Evolutionary conservation across 768 basidiomycete species (phyloP).

Genomic region (Pisolithus marmoratus): DNA sequence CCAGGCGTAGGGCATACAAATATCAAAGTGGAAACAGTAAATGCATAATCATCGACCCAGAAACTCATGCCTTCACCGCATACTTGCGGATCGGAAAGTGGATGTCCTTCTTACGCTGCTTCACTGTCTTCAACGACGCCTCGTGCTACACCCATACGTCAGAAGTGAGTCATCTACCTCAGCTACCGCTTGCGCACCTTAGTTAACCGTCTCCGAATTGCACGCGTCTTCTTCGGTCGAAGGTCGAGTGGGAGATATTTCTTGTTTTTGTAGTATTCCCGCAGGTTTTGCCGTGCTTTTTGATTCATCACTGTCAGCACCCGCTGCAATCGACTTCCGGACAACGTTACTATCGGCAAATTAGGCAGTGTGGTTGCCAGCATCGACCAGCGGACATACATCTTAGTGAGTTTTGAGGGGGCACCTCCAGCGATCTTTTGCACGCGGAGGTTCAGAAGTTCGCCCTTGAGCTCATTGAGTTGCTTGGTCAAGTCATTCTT

Average conservation of each 20-base stretch:
- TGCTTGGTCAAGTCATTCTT: conserved; percentile 97
- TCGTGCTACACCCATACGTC: conserved; percentile 56
- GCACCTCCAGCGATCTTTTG: conserved; percentile 98
- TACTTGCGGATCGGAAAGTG: conserved; percentile 95
- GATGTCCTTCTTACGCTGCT: conserved; percentile 89
- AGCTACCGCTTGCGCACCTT: conserved; percentile 47
- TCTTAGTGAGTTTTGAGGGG: conserved; percentile 93
- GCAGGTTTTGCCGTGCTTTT: conserved; percentile 93
- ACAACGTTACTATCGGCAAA: conserved; percentile 68
- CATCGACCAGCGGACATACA: conserved; percentile 48
- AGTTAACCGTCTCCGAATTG: conserved; percentile 92
- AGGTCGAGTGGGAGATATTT: conserved; percentile 97
- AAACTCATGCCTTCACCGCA: conserved; percentile 83
- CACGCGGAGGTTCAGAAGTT: conserved; percentile 90
- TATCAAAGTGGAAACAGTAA: conserved; percentile 22
- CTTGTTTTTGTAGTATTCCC: conserved; percentile 97
- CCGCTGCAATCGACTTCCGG: conserved; percentile 97
- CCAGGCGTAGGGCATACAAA: conserved; percentile 37
- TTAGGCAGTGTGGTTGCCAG: neutral
- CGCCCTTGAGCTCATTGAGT: conserved; percentile 88
- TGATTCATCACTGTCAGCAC: conserved; percentile 98
- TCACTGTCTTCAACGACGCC: conserved; percentile 77
- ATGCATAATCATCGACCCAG: conserved; percentile 11
- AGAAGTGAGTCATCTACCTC: neutral
- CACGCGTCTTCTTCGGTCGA: conserved; percentile 95